Conservation (phyloP, 2,329 filamentous ascomycete species). For the Cadophora sp. region DNA sequence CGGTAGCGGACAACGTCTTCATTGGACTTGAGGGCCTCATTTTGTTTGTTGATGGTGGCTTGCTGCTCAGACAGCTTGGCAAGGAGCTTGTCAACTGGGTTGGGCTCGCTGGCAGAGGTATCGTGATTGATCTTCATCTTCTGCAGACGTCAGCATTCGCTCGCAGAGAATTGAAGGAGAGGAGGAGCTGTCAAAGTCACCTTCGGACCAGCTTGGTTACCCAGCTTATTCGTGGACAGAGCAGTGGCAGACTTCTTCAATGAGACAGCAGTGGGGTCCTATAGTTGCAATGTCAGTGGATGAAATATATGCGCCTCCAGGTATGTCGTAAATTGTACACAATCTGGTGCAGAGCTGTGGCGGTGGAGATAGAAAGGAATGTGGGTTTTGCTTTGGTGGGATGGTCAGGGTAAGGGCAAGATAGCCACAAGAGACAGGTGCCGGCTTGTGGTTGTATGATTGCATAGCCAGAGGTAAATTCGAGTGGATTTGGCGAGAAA, state of each 20-base stretch:
- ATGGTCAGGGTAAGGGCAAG: neutral
- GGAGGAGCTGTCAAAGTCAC: conserved; percentile 45
- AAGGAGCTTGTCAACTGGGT: conserved; percentile 74
- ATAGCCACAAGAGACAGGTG: neutral
- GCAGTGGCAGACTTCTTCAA: conserved; percentile 49
- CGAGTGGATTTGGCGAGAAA: neutral
- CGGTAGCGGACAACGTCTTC: conserved; percentile 37
- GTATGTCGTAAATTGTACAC: neutral
- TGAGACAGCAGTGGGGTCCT: conserved; percentile 30
- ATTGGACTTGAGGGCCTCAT: conserved; percentile 54
- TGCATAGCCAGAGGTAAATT: neutral
- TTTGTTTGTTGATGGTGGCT: conserved; percentile 63
- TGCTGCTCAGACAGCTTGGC: conserved; percentile 78
- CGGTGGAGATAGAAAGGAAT: neutral
- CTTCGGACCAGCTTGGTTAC: conserved; percentile 60
- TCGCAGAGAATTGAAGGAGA: neutral
- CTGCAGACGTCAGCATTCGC: conserved; percentile 45
- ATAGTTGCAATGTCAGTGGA: conserved; percentile 29
- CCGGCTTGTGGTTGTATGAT: neutral
- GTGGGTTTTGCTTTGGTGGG: neutral
- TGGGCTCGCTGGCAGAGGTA: conserved; percentile 48
- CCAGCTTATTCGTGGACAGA: conserved; percentile 60
- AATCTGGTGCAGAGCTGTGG: neutral
- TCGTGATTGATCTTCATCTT: conserved; percentile 58
- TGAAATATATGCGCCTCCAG: neutral